A percentile compares a stretch with the other conserved stretches of the same genome.
Conservation (phyloP, 2,329 filamentous ascomycete genomes). For the Colletotrichum sp. region DNA sequence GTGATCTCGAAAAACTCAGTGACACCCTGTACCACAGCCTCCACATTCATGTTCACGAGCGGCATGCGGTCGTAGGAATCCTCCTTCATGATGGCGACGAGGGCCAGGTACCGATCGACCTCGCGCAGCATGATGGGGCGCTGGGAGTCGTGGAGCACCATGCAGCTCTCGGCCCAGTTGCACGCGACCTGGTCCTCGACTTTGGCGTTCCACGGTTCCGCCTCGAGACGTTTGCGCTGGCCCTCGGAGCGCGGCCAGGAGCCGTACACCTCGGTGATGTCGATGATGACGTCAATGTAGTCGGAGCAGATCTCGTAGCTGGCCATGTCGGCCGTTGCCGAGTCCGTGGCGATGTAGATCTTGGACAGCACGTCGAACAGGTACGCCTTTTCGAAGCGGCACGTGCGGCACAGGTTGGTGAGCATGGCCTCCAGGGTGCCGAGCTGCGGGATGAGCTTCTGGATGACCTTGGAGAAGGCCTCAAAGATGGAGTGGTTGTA, state of each 20-base stretch:
- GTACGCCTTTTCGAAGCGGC: conserved; percentile 96
- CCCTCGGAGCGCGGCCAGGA: conserved; percentile 66
- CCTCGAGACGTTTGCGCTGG: conserved; percentile 62
- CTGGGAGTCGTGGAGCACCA: conserved; percentile 68
- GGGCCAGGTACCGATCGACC: conserved; percentile 76
- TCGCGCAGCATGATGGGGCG: conserved; percentile 72
- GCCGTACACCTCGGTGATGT: conserved; percentile 94
- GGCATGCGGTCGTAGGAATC: conserved; percentile 85
- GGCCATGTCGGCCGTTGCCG: conserved; percentile 88
- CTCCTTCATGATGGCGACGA: conserved; percentile 88
- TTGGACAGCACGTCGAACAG: conserved; percentile 97
- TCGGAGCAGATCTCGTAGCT: conserved; percentile 99
- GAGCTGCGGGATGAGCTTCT: conserved; percentile 93
- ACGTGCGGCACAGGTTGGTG: conserved; percentile 91
- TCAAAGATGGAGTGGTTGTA: conserved; percentile 99
- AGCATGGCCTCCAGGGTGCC: conserved; percentile 92
- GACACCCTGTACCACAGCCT: conserved; percentile 79
- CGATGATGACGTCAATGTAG: conserved; percentile 98
- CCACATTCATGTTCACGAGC: conserved; percentile 86
- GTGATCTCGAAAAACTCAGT: conserved; percentile 80
- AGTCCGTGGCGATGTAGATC: conserved; percentile 98
- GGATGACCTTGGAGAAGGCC: conserved; percentile 97
- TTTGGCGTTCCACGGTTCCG: conserved; percentile 63
- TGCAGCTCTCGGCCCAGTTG: conserved; percentile 69
- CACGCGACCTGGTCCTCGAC: conserved; percentile 71